Base-by-base conservation (phyloP, 2,329 filamentous ascomycete genomes). In the Stachybotrys echinatus region DNA sequence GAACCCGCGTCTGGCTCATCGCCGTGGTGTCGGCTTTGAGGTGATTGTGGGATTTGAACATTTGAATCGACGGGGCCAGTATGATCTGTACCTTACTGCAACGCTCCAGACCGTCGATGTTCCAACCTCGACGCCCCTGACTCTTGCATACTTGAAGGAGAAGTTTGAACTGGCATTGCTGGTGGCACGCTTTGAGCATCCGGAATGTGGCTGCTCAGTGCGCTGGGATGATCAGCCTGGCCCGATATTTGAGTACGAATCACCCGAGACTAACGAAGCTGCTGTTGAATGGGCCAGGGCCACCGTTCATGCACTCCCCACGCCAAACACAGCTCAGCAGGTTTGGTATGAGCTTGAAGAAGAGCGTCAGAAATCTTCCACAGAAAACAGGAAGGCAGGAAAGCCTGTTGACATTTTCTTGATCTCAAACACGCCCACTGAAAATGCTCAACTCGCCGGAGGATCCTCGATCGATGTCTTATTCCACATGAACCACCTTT, bases 401-500 rank as follows among this genome's bases (percentile, higher is more conserved):
- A 43, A 47, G 27, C 39, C 48, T 12, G 21, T 50, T 18, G 20
- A 39, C 6, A 47, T 50, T n/a, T 47, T 42, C 31, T 37, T 50
- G 7, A 43, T 50, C 38, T 19, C 48, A 10, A 18, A 47, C 20
- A 44, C 47, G 20, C 14, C 44, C n/a, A 23, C 19, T 12, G 44
- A 47, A 37, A 18, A 43, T n/a, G 20, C 48, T 12, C 14, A 10
- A 12, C n/a, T 47, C 22, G 14, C 48, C 12, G 12, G 7, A 8
- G 48, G 48, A 34, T 21, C 48, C 12, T 23, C 14, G 22, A 21
- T 50, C 22, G 48, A 50, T 17, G 38, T 50, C 12, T 19, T 50
- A 17, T 34, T 47, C 18, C 48, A 50, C 43, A 47, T 50, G 44
- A 50, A 50, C 44, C 48, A 50, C 22, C 23, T 51, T 8, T 48